Base-by-base conservation (phyloP, 2,329 filamentous ascomycete species). In the Neonectria hederae region DNA sequence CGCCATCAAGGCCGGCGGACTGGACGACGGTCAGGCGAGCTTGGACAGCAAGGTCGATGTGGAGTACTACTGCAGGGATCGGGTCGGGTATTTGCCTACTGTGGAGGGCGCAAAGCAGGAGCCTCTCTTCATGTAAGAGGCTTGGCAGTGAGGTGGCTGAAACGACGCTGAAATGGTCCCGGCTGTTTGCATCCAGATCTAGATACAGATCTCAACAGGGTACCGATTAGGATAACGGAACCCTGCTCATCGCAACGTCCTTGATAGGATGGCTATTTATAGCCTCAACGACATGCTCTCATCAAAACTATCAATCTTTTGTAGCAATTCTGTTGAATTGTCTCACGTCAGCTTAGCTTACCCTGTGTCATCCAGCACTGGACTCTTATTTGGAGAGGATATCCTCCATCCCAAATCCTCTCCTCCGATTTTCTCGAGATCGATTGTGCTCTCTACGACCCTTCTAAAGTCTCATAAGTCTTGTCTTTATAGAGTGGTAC, bases 11-110 rank as follows among this genome's bases (percentile, higher is more conserved):
- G 83, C 81, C 2, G 86, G 86, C 1, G 74, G 78, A 1, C 72
- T 87, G 26, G 84, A 87, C 55, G 81, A 80, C 6, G 83, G 83
- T 6, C 80, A 78, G 11, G 79, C 82, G 0, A 79, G 78, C 51
- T 70, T 84, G 30, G 76, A 75, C 2, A 74, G 79, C 65, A 81
- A 80, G 65, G 74, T 86, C 35, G 79, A 74, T 9, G 78, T 86
- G 11, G 86, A 87, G 75, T 84, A 87, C 54, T 88, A 87, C 67
- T 79, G 76, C 40, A 83, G 83, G 71, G 82, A 85, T 60, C 78
- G 85, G 3, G 77, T 84, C 22, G 68, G 69, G 4, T 87, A 85
- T 65, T 71, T 83, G 13, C 70, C 70, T 54, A 72, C 75, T 10
- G 67, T 81, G 2, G 77, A 81, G 53, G 84, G 80, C 4, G 84